Percentiles rank a stretch among this genome's conserved stretches.
phyloP scores from a whole-genome alignment of 2,329 filamentous ascomycete genomes.

The Talaromyces sp. region DNA sequence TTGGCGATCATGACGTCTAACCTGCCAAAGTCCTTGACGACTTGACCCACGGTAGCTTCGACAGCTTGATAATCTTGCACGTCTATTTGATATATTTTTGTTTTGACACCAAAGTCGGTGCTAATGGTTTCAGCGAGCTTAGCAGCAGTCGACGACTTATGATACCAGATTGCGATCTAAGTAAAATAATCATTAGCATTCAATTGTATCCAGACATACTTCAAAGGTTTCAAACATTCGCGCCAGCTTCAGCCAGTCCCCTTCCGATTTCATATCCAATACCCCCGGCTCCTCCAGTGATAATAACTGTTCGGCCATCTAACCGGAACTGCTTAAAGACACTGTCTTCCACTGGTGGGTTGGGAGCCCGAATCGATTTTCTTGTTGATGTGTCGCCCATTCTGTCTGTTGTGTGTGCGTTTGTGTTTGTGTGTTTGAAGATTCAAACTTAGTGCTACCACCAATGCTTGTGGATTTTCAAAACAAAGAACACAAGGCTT shows the following conservation, averaged over 20 bases:
- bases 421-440: background rate
- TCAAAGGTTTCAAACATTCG: conserved; percentile 13
- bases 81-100: conserved; percentile 35
- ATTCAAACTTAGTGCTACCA: background rate
- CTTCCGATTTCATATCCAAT: conserved; percentile 38
- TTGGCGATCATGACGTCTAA: conserved; percentile 70
- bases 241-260: conserved; percentile 39
- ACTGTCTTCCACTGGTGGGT: conserved; percentile 11
- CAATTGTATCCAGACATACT: background rate
- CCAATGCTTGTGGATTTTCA: background rate
- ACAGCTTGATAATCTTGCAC: conserved; percentile 18
- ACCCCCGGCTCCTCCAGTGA: conserved; percentile 24
- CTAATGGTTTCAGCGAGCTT: conserved; percentile 17
- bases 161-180: conserved; percentile 29
- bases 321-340: conserved; percentile 5
- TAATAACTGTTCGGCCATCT: conserved; percentile 4
- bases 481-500: background rate
- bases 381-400: conserved; percentile 2
- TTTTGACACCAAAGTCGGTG: conserved; percentile 25
- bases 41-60: conserved; percentile 20
- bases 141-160: conserved; percentile 25
- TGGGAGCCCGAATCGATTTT: conserved; percentile 13
- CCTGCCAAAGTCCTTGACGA: conserved; percentile 44
- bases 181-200: background rate
- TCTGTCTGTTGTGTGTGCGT: background rate